Conservation (phyloP, 345 rosid species). For the Eucalyptus rudis region DNA sequence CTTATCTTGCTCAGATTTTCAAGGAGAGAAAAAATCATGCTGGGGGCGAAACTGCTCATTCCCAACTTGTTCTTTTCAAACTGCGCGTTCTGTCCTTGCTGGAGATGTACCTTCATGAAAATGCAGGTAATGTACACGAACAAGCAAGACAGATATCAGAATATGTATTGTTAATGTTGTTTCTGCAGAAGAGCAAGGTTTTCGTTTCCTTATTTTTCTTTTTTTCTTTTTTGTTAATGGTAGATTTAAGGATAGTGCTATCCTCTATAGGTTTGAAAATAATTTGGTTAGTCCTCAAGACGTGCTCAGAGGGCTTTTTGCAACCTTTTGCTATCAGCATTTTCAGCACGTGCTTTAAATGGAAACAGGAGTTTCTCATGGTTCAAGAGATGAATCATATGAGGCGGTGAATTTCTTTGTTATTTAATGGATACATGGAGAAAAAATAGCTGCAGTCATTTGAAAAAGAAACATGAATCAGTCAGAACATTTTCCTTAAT, state of each 20-base stretch:
- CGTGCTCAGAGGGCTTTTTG: neutral
- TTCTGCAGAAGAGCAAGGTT: neutral
- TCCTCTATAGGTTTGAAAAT: neutral
- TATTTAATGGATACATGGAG: neutral
- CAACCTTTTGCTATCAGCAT: neutral
- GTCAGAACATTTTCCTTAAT: neutral
- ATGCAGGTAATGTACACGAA: constrained; percentile 38
- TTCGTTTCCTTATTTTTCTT: neutral
- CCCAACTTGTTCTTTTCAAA: constrained; percentile 87
- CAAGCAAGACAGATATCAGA: neutral
- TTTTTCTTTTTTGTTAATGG: neutral
- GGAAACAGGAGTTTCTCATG: neutral
- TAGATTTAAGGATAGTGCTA: neutral
- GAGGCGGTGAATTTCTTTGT: neutral
- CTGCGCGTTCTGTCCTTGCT: constrained; percentile 87
- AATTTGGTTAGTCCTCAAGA: neutral
- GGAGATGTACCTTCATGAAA: constrained; percentile 87
- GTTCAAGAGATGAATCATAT: neutral
- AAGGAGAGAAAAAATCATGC: constrained; percentile 85
- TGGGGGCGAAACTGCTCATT: constrained; percentile 83
- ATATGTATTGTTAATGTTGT: neutral
- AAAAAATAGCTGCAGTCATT: neutral
- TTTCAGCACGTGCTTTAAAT: neutral
- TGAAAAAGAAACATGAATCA: neutral
- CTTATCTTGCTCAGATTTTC: constrained; percentile 78